Conservation (phyloP, 2,329 filamentous ascomycete species). For the Neocatenulostroma microsporum region DNA sequence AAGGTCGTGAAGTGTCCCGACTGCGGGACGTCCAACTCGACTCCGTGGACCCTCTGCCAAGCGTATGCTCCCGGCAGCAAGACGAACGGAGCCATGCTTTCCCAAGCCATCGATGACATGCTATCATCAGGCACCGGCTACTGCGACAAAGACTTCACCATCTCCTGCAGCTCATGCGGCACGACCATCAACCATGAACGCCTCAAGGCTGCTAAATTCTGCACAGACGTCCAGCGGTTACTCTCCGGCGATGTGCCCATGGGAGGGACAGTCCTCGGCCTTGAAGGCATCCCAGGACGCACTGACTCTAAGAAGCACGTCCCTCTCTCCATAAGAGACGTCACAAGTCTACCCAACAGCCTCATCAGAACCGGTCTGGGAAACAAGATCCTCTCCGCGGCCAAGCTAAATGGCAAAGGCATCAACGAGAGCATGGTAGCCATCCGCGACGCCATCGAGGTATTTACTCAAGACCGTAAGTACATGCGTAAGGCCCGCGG, state of each 20-base stretch:
- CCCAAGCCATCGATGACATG: slow-evolving; percentile 28
- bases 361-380: slow-evolving; percentile 43
- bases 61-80: slow-evolving; percentile 24
- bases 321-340: no score
- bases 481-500: slow-evolving; percentile 34
- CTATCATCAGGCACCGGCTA: slow-evolving; percentile 47
- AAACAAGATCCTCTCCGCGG: slow-evolving; percentile 28
- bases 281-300: slow-evolving; percentile 47
- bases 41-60: slow-evolving; percentile 53
- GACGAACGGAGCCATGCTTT: slow-evolving; percentile 11
- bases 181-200: slow-evolving; percentile 48
- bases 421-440: slow-evolving; percentile 35
- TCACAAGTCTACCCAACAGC: slow-evolving; percentile 14
- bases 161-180: slow-evolving; percentile 46
- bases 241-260: slow-evolving; percentile 47
- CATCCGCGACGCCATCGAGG: slow-evolving; percentile 47
- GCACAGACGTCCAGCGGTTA: slow-evolving; percentile 47
- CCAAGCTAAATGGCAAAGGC: background rate
- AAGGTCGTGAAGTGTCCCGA: slow-evolving; percentile 50
- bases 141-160: slow-evolving; percentile 50
- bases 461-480: slow-evolving; percentile 32
- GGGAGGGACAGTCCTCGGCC: slow-evolving; percentile 59
- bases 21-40: slow-evolving; percentile 38
- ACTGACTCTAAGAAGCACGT: no score
- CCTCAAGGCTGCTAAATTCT: slow-evolving; percentile 56